phyloP scores from a whole-genome alignment of 106 monocot species.

The Vanilla planifolia region DNA sequence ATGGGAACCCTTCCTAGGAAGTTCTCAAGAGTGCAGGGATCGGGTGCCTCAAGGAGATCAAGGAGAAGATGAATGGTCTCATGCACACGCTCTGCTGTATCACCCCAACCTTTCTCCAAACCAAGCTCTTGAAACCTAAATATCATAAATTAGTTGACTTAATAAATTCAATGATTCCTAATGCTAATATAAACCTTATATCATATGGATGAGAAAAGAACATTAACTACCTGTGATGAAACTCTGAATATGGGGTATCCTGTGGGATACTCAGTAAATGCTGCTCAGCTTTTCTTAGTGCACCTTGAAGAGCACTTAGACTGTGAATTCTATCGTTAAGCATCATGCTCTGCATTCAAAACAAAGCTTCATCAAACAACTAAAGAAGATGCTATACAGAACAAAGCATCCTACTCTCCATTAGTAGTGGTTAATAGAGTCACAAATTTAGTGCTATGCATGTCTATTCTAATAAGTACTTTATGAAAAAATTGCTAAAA shows the following conservation, averaged over 20 bases:
- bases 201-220: neutral
- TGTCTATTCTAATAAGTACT: too few relatives aligned
- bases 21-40: slow-evolving; percentile 78
- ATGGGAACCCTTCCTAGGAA: slow-evolving; percentile 80
- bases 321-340: slow-evolving; percentile 65
- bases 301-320: slow-evolving; percentile 34
- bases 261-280: slow-evolving; percentile 41
- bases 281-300: slow-evolving; percentile 90
- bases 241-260: slow-evolving; percentile 82
- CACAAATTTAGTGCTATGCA: too few relatives aligned
- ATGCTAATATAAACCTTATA: neutral
- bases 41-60: slow-evolving; percentile 34
- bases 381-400: neutral
- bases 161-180: neutral
- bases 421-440: too few relatives aligned
- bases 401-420: too few relatives aligned
- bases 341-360: slow-evolving; percentile 59
- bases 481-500: too few relatives aligned
- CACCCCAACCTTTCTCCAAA: slow-evolving; percentile 96
- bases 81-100: slow-evolving; percentile 52
- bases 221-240: slow-evolving; percentile 49
- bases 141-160: neutral
- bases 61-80: slow-evolving; percentile 69
- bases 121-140: slow-evolving; percentile 96
- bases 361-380: neutral